Evolutionary conservation across 2,329 filamentous ascomycete genomes (phyloP), one percentile per base, ranked within the genome.

Genomic region (Rugonectria rugulosa): DNA sequence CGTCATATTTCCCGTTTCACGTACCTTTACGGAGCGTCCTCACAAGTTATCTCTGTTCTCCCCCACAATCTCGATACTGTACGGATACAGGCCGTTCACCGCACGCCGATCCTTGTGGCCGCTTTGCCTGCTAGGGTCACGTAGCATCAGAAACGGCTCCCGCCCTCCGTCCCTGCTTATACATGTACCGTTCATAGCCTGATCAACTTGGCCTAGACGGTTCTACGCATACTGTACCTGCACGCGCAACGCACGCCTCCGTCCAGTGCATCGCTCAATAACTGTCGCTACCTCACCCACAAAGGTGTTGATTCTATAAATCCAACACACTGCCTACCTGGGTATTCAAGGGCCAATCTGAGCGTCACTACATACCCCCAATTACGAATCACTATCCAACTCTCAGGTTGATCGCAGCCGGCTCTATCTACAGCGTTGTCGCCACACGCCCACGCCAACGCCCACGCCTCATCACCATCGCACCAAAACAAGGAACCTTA

Each of bases 61-160:
- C n/a, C 43, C 40, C 34, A 44, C 11, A n/a, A 29, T 32, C 31
- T 49, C 45, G 24, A 31, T 55, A 23, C 26, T n/a, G n/a, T n/a
- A n/a, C n/a, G n/a, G n/a, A n/a, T n/a, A n/a, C n/a, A n/a, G n/a
- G n/a, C n/a, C n/a, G 46, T 34, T 32, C 46, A 38, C 17, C 24
- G 46, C 34, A 19, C 26, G 46, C 36, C 46, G 6, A 36, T 40
- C 41, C 46, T 31, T 41, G 20, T 15, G 20, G 4, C 17, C n/a
- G 20, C 37, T 21, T 41, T 40, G 36, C 44, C 44, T 46, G 21
- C 21, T 47, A 24, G 37, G 50, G 36, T 42, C 43, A 37, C 27
- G 17, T 37, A 49, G 52, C 52, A 37, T 49, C 26, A 26, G 9
- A 47, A 52, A 52, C 41, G 31, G 20, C 32, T 49, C 37, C 47